These are phyloP conservation scores for Lentinula lateritia DNA, from an alignment of 768 basidiomycete genomes.

Conservation along the genomic window DNA sequence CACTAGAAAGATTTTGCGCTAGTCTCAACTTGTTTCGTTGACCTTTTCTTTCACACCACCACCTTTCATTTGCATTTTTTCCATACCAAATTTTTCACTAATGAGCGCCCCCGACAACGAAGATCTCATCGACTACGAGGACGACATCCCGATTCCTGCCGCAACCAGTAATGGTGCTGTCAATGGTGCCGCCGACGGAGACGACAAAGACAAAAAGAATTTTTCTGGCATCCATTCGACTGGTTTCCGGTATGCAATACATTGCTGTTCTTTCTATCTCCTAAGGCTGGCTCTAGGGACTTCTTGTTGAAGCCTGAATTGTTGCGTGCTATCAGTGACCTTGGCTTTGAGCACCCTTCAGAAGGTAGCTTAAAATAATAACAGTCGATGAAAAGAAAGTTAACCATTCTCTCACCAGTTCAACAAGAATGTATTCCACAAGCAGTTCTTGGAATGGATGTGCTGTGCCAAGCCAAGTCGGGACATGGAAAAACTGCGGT, in stretches of 20 bases:
- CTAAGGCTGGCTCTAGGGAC: constrained; percentile 52
- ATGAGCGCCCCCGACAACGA: constrained; percentile 87
- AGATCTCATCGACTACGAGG: constrained; percentile 93
- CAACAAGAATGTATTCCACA: constrained; percentile 99
- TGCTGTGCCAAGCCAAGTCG: constrained; percentile 98
- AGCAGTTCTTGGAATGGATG: constrained; percentile 98
- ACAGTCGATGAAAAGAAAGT: not conserved
- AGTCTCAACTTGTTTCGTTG: not conserved
- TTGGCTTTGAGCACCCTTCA: constrained; percentile 99
- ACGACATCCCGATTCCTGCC: constrained; percentile 64
- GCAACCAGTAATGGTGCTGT: constrained; percentile 43
- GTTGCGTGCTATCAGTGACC: constrained; percentile 93
- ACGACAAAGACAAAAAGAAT: constrained; percentile 92
- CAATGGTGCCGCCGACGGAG: constrained; percentile 46
- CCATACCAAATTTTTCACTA: constrained; percentile 19
- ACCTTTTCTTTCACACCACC: not conserved
- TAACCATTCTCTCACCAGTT: constrained; percentile 42
- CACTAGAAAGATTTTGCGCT: not conserved
- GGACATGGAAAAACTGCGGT: constrained; percentile 99
- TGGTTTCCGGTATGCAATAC: constrained; percentile 77
- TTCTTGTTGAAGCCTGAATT: constrained; percentile 97
- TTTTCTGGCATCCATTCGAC: constrained; percentile 99
- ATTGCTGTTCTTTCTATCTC: constrained; percentile 7
- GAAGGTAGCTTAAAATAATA: constrained; percentile 62
- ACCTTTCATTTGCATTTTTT: constrained; percentile 10